A percentile compares a stretch with the other conserved stretches of the same genome.
phyloP scores from a whole-genome alignment of 352 stramenopile species.

The Globisporangium ultimum region DNA sequence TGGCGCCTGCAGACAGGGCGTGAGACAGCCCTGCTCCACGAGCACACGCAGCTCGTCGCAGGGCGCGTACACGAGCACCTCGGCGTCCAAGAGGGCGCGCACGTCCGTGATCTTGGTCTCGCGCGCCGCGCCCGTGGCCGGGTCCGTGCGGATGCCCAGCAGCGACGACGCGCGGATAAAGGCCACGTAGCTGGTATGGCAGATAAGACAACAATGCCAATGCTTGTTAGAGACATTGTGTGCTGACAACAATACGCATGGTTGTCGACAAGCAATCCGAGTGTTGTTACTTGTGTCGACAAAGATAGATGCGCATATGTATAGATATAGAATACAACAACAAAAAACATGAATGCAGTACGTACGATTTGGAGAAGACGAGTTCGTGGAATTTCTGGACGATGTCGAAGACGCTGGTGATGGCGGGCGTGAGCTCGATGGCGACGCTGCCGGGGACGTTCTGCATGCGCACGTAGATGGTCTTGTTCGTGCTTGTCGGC shows the following conservation, averaged over 20 bases:
- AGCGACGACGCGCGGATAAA: constrained; percentile 48
- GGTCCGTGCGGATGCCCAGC: constrained; percentile 34
- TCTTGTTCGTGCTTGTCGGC: constrained; percentile 23
- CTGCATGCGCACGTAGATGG: constrained; percentile 73
- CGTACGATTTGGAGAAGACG: constrained; percentile 70
- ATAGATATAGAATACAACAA: constrained; percentile 3
- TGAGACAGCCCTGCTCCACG: constrained; percentile 71
- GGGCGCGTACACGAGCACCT: constrained; percentile 69
- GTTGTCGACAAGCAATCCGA: not conserved
- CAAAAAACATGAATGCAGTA: constrained; percentile 6
- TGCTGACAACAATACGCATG: constrained; percentile 8
- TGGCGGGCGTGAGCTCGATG: constrained; percentile 38
- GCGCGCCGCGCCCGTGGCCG: constrained; percentile 9
- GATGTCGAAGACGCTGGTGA: constrained; percentile 38
- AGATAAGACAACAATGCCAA: not conserved
- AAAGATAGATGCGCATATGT: not conserved
- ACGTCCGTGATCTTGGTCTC: constrained; percentile 45
- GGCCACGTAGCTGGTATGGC: constrained; percentile 21
- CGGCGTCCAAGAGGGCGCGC: constrained; percentile 41
- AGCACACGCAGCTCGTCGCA: constrained; percentile 72
- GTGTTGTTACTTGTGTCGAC: not conserved
- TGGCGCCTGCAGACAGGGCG: constrained; percentile 29
- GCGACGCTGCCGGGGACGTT: constrained; percentile 56
- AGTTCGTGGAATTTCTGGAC: constrained; percentile 69
- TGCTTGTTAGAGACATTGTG: not conserved